A percentile compares a stretch with the other conserved stretches of the same genome.
Conservation (phyloP, 2,329 filamentous ascomycete genomes). For the Penicillium sp. region DNA sequence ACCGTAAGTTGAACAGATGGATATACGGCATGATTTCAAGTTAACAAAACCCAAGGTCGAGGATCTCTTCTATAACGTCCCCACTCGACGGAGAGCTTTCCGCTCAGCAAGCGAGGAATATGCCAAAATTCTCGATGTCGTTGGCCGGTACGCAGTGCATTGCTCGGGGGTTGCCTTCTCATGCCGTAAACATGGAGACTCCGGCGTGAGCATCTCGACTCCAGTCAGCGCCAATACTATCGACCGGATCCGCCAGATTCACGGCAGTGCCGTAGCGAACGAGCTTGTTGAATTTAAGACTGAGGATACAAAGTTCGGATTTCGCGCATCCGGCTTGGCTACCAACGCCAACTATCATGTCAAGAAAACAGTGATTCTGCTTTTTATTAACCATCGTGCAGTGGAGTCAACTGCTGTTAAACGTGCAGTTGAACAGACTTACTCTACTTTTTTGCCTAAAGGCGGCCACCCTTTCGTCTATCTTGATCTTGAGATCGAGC, state of each 20-base stretch:
- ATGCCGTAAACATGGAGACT: conserved; percentile 93
- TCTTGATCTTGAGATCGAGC: conserved; percentile 87
- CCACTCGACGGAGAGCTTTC: conserved; percentile 82
- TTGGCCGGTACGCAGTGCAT: conserved; percentile 90
- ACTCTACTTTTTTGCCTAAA: conserved; percentile 83
- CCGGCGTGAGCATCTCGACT: conserved; percentile 76
- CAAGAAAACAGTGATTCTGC: conserved; percentile 79
- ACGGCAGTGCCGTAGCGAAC: conserved; percentile 79
- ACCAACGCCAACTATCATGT: conserved; percentile 94
- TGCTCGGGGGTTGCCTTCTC: conserved; percentile 89
- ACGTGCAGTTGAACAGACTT: conserved; percentile 87
- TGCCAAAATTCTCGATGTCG: conserved; percentile 93
- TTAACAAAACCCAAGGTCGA: conserved; percentile 58
- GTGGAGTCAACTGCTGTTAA: conserved; percentile 88
- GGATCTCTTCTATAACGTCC: conserved; percentile 95
- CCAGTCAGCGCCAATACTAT: conserved; percentile 67
- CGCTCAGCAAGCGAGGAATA: conserved; percentile 91
- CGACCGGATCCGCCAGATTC: conserved; percentile 86
- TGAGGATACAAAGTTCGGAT: conserved; percentile 75
- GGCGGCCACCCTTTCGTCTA: conserved; percentile 93
- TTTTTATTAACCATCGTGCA: conserved; percentile 95
- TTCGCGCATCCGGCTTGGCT: conserved; percentile 74
- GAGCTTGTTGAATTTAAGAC: conserved; percentile 77
- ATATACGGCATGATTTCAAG: background rate
- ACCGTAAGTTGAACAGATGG: conserved; percentile 54